A percentile compares a stretch with the other conserved stretches of the same genome.
phyloP scores from a whole-genome alignment of 305 asterid species.

The Lippia alba region DNA sequence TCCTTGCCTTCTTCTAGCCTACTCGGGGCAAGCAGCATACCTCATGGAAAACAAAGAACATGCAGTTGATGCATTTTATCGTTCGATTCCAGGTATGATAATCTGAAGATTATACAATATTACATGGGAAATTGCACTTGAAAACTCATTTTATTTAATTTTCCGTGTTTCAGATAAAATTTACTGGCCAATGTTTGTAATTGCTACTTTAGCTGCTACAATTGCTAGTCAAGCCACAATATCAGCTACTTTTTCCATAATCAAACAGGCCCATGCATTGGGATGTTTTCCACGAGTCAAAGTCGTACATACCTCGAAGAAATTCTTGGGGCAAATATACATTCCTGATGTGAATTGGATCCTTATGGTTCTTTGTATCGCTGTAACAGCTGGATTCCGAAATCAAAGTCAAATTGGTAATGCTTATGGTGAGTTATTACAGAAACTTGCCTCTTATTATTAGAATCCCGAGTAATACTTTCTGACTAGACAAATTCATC shows the following conservation, averaged over 20 bases:
- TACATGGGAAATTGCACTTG: conserved; percentile 13
- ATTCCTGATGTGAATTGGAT: conserved; percentile 85
- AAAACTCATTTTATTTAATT: conserved; percentile 5
- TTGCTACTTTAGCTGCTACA: conserved; percentile 77
- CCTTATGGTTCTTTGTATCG: conserved; percentile 80
- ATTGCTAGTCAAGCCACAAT: conserved; percentile 86
- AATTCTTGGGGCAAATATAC: conserved; percentile 75
- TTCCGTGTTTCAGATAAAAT: conserved; percentile 48
- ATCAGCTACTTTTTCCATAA: conserved; percentile 77
- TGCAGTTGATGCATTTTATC: conserved; percentile 74
- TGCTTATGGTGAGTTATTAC: conserved; percentile 44
- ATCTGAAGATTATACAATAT: background rate
- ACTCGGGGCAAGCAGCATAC: conserved; percentile 93
- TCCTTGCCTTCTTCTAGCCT: conserved; percentile 87
- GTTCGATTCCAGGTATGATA: conserved; percentile 79
- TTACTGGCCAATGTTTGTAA: conserved; percentile 75
- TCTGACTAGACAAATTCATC: too few species aligned
- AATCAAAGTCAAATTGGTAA: conserved; percentile 83
- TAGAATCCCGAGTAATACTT: background rate
- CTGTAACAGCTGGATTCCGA: conserved; percentile 81
- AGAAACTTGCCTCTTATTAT: background rate
- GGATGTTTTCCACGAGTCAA: conserved; percentile 85
- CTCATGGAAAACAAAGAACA: conserved; percentile 69
- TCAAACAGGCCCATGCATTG: conserved; percentile 75
- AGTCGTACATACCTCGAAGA: conserved; percentile 78